Conservation (phyloP, 805 yeast genomes). For the Deakozyma indianensis region DNA sequence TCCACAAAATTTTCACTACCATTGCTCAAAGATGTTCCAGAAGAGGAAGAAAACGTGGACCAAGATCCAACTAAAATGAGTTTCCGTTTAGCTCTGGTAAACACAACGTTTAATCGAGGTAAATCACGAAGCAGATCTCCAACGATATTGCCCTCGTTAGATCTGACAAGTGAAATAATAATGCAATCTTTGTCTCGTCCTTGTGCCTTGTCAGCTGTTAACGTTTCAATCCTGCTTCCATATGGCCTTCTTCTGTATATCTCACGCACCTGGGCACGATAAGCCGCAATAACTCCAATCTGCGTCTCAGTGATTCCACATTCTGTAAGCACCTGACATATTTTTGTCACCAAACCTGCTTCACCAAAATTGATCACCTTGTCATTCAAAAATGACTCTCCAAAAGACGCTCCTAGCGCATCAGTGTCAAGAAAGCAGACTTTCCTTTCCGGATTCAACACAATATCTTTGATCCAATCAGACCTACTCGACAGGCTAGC, state of each 20-base stretch:
- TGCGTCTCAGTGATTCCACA: conserved; percentile 46
- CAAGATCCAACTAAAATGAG: conserved; percentile 72
- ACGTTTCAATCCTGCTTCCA: conserved; percentile 44
- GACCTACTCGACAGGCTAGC: conserved; percentile 1
- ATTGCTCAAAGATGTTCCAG: too few species aligned
- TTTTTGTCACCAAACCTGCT: conserved; percentile 2
- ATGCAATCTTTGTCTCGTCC: conserved; percentile 92
- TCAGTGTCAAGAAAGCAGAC: conserved; percentile 81
- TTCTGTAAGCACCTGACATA: conserved; percentile 25
- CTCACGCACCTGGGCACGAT: conserved; percentile 62
- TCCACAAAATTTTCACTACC: conserved; percentile 35
- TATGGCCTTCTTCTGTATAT: conserved; percentile 22
- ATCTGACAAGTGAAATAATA: conserved; percentile 76
- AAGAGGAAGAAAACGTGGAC: too few species aligned
- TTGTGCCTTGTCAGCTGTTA: conserved; percentile 93
- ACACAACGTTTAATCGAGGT: conserved; percentile 87
- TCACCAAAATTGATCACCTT: conserved; percentile 30
- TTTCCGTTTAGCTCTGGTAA: conserved; percentile 80
- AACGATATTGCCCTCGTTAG: conserved; percentile 47
- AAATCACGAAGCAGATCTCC: conserved; percentile 79
- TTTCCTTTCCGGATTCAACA: conserved; percentile 36
- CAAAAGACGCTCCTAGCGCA: conserved; percentile 37
- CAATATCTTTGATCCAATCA: conserved; percentile 39
- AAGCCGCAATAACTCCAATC: conserved; percentile 83
- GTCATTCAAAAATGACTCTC: conserved; percentile 50